Conservation (phyloP, 768 basidiomycete genomes). For the Tephrocybe rancida region DNA sequence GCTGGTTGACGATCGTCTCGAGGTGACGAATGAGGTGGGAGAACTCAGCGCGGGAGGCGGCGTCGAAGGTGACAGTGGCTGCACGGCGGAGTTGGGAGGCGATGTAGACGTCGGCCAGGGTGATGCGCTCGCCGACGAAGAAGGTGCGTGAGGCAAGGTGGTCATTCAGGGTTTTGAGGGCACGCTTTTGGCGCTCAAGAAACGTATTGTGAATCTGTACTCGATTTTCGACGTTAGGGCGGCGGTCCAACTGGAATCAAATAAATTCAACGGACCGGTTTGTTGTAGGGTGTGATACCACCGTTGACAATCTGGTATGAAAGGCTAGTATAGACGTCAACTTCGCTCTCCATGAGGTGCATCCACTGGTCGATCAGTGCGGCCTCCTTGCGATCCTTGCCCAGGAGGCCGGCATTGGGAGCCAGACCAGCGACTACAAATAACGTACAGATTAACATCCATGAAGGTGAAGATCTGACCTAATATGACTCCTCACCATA, state of each 20-base stretch:
- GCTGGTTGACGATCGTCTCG: slow-evolving; percentile 88
- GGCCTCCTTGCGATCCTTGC: slow-evolving; percentile 51
- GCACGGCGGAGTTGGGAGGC: slow-evolving; percentile 60
- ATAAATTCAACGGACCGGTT: slow-evolving; percentile 48
- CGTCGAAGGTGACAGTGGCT: slow-evolving; percentile 62
- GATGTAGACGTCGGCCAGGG: slow-evolving; percentile 83
- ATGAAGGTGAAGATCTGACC: background rate
- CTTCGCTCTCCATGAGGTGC: slow-evolving; percentile 60
- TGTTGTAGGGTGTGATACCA: slow-evolving; percentile 59
- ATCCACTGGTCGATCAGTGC: slow-evolving; percentile 75
- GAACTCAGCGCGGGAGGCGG: slow-evolving; percentile 61
- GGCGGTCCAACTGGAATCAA: background rate
- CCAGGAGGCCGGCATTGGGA: slow-evolving; percentile 70
- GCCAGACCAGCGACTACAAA: slow-evolving; percentile 81
- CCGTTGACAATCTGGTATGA: slow-evolving; percentile 40
- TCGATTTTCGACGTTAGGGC: too few relatives aligned
- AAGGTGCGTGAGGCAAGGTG: slow-evolving; percentile 82
- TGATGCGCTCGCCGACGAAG: slow-evolving; percentile 93
- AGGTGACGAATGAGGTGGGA: slow-evolving; percentile 83
- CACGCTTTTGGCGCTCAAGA: slow-evolving; percentile 53
- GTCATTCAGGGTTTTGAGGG: slow-evolving; percentile 69
- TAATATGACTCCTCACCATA: background rate
- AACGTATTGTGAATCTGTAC: slow-evolving; percentile 59
- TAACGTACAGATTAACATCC: slow-evolving; percentile 37
- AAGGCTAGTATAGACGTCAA: slow-evolving; percentile 30